Conservation (phyloP, 1,139 yeast species). For the Sugiyamaella sp. region DNA sequence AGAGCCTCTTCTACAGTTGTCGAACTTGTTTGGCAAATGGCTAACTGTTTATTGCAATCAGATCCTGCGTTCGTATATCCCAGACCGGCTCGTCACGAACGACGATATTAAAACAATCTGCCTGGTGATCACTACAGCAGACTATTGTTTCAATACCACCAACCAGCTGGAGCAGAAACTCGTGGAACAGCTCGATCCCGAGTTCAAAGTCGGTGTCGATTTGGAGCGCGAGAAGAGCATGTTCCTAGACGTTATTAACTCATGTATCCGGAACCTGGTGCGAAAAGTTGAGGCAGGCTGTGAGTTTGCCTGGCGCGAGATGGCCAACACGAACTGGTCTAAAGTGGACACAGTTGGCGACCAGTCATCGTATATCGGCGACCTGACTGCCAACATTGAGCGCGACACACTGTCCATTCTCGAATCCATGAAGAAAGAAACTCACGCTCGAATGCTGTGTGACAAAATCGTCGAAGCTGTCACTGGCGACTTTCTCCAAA, state of each 20-base stretch:
- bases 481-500: conserved; percentile 58
- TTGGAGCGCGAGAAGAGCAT: conserved; percentile 61
- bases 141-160: conserved; percentile 79
- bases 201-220: conserved; percentile 45
- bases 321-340: conserved; percentile 79
- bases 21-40: conserved; percentile 68
- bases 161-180: conserved; percentile 74
- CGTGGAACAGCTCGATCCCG: conserved; percentile 50
- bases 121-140: conserved; percentile 82
- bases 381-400: conserved; percentile 53
- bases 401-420: conserved; percentile 55
- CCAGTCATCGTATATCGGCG: conserved; percentile 68
- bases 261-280: conserved; percentile 60
- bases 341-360: conserved; percentile 64
- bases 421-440: conserved; percentile 65
- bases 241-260: conserved; percentile 61
- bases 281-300: conserved; percentile 63
- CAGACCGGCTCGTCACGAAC: conserved; percentile 47
- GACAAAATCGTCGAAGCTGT: conserved; percentile 75
- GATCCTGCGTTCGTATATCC: conserved; percentile 63
- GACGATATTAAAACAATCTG: conserved; percentile 73
- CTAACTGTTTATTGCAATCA: conserved; percentile 64
- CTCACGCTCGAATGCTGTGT: conserved; percentile 71
- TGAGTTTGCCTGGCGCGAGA: conserved; percentile 80
- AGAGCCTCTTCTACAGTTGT: conserved; percentile 62